Conservation (phyloP, 2,329 filamentous ascomycete genomes). For the Cryphonectria naterciae region DNA sequence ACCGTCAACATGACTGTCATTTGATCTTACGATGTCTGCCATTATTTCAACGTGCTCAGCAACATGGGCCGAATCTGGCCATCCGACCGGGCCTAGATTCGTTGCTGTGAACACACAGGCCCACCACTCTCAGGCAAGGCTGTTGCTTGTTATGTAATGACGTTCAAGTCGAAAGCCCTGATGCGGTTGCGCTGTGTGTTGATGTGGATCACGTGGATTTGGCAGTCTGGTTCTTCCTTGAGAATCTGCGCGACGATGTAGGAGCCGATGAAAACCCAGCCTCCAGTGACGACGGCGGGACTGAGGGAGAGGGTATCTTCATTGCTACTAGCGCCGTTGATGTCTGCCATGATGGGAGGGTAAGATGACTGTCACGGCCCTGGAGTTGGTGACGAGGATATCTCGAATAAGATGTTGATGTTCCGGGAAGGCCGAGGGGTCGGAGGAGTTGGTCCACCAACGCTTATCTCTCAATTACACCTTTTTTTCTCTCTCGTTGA, state of each 20-base stretch:
- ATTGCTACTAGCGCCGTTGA: background rate
- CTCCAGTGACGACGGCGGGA: conserved; percentile 28
- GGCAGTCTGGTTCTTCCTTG: conserved; percentile 18
- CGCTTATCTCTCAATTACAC: too few relatives aligned
- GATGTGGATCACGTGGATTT: conserved; percentile 29
- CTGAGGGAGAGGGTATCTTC: conserved; percentile 18
- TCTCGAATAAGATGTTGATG: background rate
- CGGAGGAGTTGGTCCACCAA: too few relatives aligned
- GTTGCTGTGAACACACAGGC: background rate
- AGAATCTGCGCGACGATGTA: too few relatives aligned
- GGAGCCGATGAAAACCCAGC: too few relatives aligned
- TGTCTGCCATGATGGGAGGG: background rate
- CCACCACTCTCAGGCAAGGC: too few relatives aligned
- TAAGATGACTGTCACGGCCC: too few relatives aligned
- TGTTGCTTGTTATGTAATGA: too few relatives aligned
- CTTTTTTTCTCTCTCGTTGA: too few relatives aligned
- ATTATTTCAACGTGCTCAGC: background rate
- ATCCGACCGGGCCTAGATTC: background rate
- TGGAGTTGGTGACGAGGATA: background rate
- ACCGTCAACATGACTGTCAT: background rate
- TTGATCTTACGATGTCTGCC: background rate
- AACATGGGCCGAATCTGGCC: background rate
- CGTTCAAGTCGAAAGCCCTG: too few relatives aligned
- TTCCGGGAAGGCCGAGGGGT: too few relatives aligned
- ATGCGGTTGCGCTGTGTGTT: too few relatives aligned